Evolutionary conservation across 2,329 filamentous ascomycete genomes (phyloP).

Genomic region (Thielaviopsis musarum): DNA sequence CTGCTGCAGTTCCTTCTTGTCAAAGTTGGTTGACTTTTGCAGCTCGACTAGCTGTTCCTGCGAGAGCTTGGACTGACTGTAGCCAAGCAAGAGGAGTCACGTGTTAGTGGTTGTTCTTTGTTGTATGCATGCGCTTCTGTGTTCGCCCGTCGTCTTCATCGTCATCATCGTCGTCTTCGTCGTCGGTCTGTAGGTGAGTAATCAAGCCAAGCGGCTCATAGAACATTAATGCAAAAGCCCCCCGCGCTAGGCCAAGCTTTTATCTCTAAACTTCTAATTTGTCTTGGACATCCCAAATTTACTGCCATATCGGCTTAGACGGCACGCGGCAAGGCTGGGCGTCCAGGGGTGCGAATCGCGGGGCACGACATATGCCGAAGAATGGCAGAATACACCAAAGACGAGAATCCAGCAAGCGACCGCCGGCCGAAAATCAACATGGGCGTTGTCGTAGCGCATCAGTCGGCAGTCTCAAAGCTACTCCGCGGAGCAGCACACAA

Average conservation of each 20-base stretch:
- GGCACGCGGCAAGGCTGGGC: not conserved
- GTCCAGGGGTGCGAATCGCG: not conserved
- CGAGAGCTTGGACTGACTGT: slow-evolving; percentile 93
- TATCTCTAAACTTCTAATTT: not conserved
- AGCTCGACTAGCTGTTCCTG: slow-evolving; percentile 90
- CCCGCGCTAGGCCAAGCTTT: not conserved
- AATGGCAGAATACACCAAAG: not conserved
- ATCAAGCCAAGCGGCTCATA: not conserved
- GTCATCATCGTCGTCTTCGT: not conserved
- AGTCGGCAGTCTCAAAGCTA: too few relatives aligned
- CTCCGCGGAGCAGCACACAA: too few relatives aligned
- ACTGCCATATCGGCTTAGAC: not conserved
- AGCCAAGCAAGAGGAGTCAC: too few relatives aligned
- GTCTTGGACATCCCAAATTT: not conserved
- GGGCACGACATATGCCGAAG: not conserved
- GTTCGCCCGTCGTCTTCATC: too few relatives aligned
- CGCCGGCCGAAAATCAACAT: not conserved
- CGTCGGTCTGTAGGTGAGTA: not conserved
- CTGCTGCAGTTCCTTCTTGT: slow-evolving; percentile 99
- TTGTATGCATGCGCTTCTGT: too few relatives aligned
- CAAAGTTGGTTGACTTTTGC: slow-evolving; percentile 93
- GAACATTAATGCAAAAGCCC: not conserved
- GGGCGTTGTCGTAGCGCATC: too few relatives aligned
- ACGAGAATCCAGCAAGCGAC: not conserved
- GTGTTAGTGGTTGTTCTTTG: too few relatives aligned